Evolutionary conservation across 2,329 filamentous ascomycete species (phyloP), one percentile per base, ranked within the genome.

Genomic region (Ophiostoma australiae): DNA sequence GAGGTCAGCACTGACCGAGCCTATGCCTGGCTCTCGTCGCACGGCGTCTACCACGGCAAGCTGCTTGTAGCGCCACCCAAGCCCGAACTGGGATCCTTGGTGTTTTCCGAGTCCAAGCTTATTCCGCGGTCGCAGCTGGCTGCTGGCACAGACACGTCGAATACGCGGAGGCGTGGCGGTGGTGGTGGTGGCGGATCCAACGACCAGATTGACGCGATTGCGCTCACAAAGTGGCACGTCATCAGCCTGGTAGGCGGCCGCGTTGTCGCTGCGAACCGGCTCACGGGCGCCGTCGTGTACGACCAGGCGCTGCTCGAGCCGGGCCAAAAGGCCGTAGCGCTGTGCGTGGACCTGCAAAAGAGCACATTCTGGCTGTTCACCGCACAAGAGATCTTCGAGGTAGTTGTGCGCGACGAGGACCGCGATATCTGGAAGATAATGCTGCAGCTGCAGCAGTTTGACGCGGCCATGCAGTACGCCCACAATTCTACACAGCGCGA

Each of bases 301-400:
- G 92, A 97, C 78, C 93, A 98, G 79, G 84, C 89, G 31, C 90
- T 99, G 4, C 83, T 98, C 17, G 91, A 94, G 70, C 86, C 88
- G 4, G 91, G 91, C 0, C 91, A 97, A 76, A 89, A 85, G 76
- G 88, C 90, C 4, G 82, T 99, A n/a, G 93, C 92, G 0, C 86
- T 99, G 23, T 90, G 93, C 69, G 90, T 94, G 10, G 95, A 99
- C 79, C 86, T 91, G 73, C 94, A 95, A 79, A 97, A 97, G 83
- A 96, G 94, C 77, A 99, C 95, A 0, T 97, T 94, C 78, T 99
- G 96, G 95, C 85, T 99, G 1, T 97, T 98, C 77, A 98, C 94
- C 0, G 86, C 88, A 0, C 87, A 92, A 71, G 93, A 97, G 76
- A 97, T 99, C 69, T 97, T 93, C 75, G 95, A 99, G 80, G 90